phyloP scores from a whole-genome alignment of 495 filamentous ascomycete species.

The Hypomontagnella monticulosa region DNA sequence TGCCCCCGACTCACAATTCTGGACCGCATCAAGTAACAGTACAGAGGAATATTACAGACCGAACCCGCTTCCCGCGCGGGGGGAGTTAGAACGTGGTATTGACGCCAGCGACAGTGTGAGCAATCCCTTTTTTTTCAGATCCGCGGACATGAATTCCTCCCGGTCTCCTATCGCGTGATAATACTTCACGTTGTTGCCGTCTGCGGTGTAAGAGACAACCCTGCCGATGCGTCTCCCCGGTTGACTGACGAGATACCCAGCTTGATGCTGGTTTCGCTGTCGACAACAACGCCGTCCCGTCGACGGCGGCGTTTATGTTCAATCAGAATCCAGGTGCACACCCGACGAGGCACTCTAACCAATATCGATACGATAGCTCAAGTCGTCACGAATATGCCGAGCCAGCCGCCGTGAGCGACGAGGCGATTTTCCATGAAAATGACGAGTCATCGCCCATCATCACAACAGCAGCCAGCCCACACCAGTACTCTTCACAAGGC shows the following conservation, averaged over 20 bases:
- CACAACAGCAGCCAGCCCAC: neutral
- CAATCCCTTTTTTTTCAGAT: neutral
- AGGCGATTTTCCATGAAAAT: neutral
- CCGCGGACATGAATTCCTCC: neutral
- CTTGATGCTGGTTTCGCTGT: slow-evolving; percentile 9
- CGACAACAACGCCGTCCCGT: slow-evolving; percentile 3
- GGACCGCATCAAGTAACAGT: slow-evolving; percentile 10
- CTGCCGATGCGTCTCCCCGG: neutral
- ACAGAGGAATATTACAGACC: slow-evolving; percentile 13
- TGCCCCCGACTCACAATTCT: slow-evolving; percentile 20
- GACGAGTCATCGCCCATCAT: neutral
- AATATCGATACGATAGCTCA: neutral
- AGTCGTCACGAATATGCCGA: neutral
- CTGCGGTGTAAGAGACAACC: neutral
- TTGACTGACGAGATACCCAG: slow-evolving; percentile 5
- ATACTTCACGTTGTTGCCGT: neutral
- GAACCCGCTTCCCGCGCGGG: neutral
- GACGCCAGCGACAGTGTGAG: slow-evolving; percentile 20
- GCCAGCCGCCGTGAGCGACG: neutral
- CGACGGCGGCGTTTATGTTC: neutral
- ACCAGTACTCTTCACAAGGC: neutral
- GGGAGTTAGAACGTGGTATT: slow-evolving; percentile 3
- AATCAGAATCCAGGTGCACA: slow-evolving; percentile 2
- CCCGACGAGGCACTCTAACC: neutral
- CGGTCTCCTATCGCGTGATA: neutral